Base-by-base conservation (phyloP, 345 rosid genomes). In the Eutrema japonicum region DNA sequence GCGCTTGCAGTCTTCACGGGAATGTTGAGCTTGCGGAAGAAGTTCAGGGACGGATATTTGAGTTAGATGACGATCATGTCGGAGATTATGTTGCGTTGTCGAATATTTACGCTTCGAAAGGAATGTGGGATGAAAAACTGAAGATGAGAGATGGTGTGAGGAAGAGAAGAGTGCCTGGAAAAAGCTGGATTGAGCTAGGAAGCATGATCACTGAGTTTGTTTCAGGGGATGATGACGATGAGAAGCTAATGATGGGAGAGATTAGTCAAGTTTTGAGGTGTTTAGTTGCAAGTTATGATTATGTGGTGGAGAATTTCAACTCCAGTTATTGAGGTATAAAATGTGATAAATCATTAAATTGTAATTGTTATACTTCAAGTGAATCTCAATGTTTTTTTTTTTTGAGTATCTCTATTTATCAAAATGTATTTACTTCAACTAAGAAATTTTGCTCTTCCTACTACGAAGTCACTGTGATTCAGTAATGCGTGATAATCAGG, bases 101-200 rank as follows among this genome's bases (percentile, higher is more conserved):
- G 38, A 83, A 83, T 72, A 71, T 82, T 3, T 77, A 79, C 64
- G 83, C 83, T 10, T 72, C 78, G 7, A 74, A 64, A 77, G 85
- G 83, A 33, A 77, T 70, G 78, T 82, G 85, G 83, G 78, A 80
- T 51, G 70, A 74, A 35, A 77, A 79, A 66, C 0, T 9, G 18
- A 51, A 13, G 49, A 40, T 66, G 18, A 82, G 83, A 22, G 66
- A 77, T 69, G 71, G 52, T 48, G 72, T 71, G 27, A 82, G 13
- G 74, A 76, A 74, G 66, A 79, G 83, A 79, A 79, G 78, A 67
- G 71, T 63, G 22, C 83, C 83, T 66, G 85, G 85, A 4, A 74
- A 80, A 41, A 82, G 85, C 82, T 79, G 73, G 63, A 82, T 74
- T 33, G 80, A 82, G 50, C 35, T 79, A 0, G 71, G 45, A 60